Base-by-base conservation (phyloP, 495 filamentous ascomycete genomes). In the Aspergillus sclerotiicarbonarius region DNA sequence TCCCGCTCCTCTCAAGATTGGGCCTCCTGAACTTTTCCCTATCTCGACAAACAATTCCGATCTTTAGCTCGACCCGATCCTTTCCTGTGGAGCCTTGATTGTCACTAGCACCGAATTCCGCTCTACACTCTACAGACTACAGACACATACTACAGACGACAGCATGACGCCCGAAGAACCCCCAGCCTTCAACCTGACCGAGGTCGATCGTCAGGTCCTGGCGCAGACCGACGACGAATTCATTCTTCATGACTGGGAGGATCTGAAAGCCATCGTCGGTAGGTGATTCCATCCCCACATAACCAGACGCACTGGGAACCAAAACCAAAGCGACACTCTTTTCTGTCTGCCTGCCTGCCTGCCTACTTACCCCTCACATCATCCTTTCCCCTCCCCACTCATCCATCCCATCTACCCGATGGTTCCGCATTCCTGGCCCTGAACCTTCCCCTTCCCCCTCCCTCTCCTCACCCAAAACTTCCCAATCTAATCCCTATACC, bases 171-270 rank as follows among this genome's bases (percentile, higher is more conserved):
- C 56, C 43, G 56, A 64, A 8, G 62, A 72, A 33, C 41, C 63
- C 2, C 60, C 68, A 0, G 82, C 86, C 8, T 89, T 88, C 64
- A 77, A 82, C 51, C 75, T 90, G 55, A 89, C 86, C 0, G 84
- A 87, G 1, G 70, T 82, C 46, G 88, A 91, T 67, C 81, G 72
- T 56, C 79, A 80, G 68, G 79, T 90, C 15, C 76, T 92, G 32
- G 77, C 83, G n/a, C 81, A 82, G 62, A 85, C 81, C 4, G 87
- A 90, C 66, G 86, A 87, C 35, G 84, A 90, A 47, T 92, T 87
- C 59, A 68, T 81, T 31, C 72, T 74, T 8, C 87, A 90, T 63
- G 79, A 81, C 58, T 91, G 88, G 88, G 80, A 85, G 33, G 82
- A 87, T n/a, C 70, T 91, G 53, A 78, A 76, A 54, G 68, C 73